A percentile compares a stretch with the other conserved stretches of the same genome.
Conservation (phyloP, 2,329 filamentous ascomycete species). For the Macrophomina pseudophaseolina region DNA sequence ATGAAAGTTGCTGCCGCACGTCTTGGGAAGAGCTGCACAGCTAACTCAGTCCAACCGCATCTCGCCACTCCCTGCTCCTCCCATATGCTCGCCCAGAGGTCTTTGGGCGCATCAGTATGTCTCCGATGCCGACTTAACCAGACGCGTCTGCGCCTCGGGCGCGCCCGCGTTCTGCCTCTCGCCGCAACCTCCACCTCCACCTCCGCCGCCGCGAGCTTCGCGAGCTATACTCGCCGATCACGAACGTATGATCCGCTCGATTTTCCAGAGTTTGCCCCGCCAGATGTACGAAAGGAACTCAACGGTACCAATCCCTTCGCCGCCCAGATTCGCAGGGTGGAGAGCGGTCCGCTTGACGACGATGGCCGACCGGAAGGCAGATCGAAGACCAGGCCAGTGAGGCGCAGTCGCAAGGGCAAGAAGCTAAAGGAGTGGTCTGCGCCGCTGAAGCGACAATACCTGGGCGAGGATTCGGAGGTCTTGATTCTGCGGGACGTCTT, state of each 20-base stretch:
- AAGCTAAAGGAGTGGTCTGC: slow-evolving; percentile 38
- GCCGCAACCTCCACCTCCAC: slow-evolving; percentile 27
- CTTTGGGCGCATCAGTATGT: slow-evolving; percentile 45
- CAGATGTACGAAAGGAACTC: not conserved
- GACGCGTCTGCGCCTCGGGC: slow-evolving; percentile 28
- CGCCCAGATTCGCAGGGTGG: not conserved
- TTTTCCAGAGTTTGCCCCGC: slow-evolving; percentile 19
- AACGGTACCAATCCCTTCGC: not conserved
- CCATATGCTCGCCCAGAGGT: slow-evolving; percentile 43
- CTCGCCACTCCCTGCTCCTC: slow-evolving; percentile 28
- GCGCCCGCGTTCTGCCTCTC: not conserved
- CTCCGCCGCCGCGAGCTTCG: slow-evolving; percentile 30
- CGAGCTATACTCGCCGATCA: slow-evolving; percentile 17
- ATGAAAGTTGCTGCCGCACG: slow-evolving; percentile 13
- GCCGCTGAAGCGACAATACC: slow-evolving; percentile 35
- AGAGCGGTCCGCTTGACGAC: too few relatives aligned
- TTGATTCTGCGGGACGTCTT: slow-evolving; percentile 40
- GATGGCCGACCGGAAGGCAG: not conserved
- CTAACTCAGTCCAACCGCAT: not conserved
- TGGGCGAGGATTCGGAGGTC: slow-evolving; percentile 44
- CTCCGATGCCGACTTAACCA: slow-evolving; percentile 44
- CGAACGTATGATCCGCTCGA: slow-evolving; percentile 33
- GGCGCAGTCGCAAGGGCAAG: slow-evolving; percentile 33
- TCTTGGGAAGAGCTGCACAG: slow-evolving; percentile 12
- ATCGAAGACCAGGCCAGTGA: not conserved